Evolutionary conservation across 192 early-diverging fungal genomes (phyloP).

Genomic region (Coemansia sp.): DNA sequence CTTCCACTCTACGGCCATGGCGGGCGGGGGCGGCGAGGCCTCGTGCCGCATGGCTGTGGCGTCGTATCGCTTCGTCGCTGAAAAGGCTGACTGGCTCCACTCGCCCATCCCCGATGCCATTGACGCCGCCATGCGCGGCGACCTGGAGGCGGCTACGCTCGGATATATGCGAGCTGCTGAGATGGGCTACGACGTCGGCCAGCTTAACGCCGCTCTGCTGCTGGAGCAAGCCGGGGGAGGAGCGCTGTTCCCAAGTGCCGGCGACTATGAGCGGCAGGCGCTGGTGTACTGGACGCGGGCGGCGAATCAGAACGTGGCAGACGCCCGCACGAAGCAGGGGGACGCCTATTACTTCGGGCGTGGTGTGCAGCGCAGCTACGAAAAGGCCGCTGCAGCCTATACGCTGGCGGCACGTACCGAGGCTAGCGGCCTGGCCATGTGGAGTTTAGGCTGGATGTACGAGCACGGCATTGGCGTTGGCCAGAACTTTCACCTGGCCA

Average conservation of each 20-base stretch:
- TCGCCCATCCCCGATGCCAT: slow-evolving; percentile 62
- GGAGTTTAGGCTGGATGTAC: slow-evolving; percentile 95
- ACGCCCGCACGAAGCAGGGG: slow-evolving; percentile 88
- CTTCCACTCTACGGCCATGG: slow-evolving; percentile 77
- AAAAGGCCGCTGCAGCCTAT: slow-evolving; percentile 81
- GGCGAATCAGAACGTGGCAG: slow-evolving; percentile 87
- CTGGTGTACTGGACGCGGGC: slow-evolving; percentile 91
- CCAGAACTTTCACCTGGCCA: slow-evolving; percentile 91
- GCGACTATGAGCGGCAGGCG: slow-evolving; percentile 55
- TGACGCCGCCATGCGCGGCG: slow-evolving; percentile 58
- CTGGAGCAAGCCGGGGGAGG: slow-evolving; percentile 58
- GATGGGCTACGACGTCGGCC: slow-evolving; percentile 81
- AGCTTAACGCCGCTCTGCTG: slow-evolving; percentile 88
- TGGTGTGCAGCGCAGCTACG: slow-evolving; percentile 63
- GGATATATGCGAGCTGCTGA: slow-evolving; percentile 85
- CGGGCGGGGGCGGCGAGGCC: slow-evolving; percentile 46
- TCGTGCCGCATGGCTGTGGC: slow-evolving; percentile 68
- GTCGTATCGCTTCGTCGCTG: slow-evolving; percentile 77
- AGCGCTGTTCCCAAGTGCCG: slow-evolving; percentile 11
- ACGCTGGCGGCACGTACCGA: slow-evolving; percentile 76
- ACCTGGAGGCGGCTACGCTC: slow-evolving; percentile 68
- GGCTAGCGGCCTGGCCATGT: slow-evolving; percentile 83
- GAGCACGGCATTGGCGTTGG: slow-evolving; percentile 88
- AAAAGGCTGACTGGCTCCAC: slow-evolving; percentile 83
- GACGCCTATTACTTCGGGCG: slow-evolving; percentile 90